Percentiles rank a stretch among this genome's conserved stretches.
Conservation (phyloP, 441 rosid genomes). For the Dalechampia spathulata region DNA sequence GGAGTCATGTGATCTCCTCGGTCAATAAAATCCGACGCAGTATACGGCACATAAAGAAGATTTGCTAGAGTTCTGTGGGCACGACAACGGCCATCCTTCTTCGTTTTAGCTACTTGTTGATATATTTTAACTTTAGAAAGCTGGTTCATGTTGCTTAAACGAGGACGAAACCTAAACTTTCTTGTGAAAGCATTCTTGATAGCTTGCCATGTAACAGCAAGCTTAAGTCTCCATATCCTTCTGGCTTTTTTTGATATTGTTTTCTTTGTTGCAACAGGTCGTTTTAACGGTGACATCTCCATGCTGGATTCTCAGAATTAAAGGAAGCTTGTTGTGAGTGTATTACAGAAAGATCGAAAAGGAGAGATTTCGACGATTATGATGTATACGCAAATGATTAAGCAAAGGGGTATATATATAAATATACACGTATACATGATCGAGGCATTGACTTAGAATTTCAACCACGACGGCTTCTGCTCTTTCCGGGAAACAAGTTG, state of each 20-base stretch:
- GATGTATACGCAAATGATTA: too few relatives aligned
- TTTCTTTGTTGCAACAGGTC: slow-evolving; percentile 17
- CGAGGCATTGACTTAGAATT: not conserved
- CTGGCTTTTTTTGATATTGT: slow-evolving; percentile 21
- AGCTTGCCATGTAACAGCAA: slow-evolving; percentile 32
- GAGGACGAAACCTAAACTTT: slow-evolving; percentile 11
- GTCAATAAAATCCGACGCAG: slow-evolving; percentile 40
- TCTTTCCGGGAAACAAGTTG: not conserved
- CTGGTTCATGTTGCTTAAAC: slow-evolving; percentile 17
- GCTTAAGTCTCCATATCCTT: slow-evolving; percentile 38
- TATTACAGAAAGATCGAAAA: too few relatives aligned
- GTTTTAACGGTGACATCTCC: slow-evolving; percentile 33
- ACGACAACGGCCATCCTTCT: slow-evolving; percentile 14
- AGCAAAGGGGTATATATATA: too few relatives aligned
- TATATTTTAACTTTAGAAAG: slow-evolving; percentile 13
- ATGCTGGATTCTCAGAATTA: not conserved
- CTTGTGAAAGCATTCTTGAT: slow-evolving; percentile 20
- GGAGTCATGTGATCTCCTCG: slow-evolving; percentile 45
- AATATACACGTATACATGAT: too few relatives aligned
- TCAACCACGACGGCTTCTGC: not conserved
- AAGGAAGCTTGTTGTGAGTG: too few relatives aligned
- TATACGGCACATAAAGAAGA: slow-evolving; percentile 34
- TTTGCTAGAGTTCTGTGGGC: slow-evolving; percentile 29
- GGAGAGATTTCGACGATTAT: too few relatives aligned
- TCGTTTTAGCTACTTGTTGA: slow-evolving; percentile 8